phyloP scores from a whole-genome alignment of 495 filamentous ascomycete species.

The Tirmania nivea region DNA sequence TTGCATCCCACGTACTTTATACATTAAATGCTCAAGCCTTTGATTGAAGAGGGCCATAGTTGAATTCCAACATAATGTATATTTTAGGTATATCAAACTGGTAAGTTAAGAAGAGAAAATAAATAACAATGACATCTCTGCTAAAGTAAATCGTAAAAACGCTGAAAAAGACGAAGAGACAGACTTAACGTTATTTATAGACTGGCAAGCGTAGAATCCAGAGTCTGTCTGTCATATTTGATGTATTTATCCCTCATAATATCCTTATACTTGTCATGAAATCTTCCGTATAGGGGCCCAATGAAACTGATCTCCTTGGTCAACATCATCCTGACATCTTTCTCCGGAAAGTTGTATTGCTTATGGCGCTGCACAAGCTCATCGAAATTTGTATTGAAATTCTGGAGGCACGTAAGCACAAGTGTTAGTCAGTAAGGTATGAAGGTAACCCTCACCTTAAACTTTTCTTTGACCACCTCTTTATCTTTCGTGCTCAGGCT shows the following conservation, averaged over 20 bases:
- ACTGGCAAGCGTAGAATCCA: constrained; percentile 18
- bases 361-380: constrained; percentile 67
- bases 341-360: constrained; percentile 51
- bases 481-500: constrained; percentile 68
- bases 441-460: constrained; percentile 26
- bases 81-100: neutral
- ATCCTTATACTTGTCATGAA: constrained; percentile 96
- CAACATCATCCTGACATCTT: constrained; percentile 60
- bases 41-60: neutral
- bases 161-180: too few species aligned
- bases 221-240: constrained; percentile 70
- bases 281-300: constrained; percentile 81
- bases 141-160: too few species aligned
- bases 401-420: constrained; percentile 11
- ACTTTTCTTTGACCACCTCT: constrained; percentile 90
- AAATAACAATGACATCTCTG: neutral
- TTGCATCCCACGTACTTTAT: neutral
- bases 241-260: constrained; percentile 96
- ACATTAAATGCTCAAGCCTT: neutral
- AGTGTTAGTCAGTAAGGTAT: neutral
- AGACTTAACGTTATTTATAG: neutral
- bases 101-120: neutral
- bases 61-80: neutral
- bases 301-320: constrained; percentile 66
- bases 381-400: constrained; percentile 81